Conservation (phyloP, 2,329 filamentous ascomycete species). For the Clonostachys sp. region DNA sequence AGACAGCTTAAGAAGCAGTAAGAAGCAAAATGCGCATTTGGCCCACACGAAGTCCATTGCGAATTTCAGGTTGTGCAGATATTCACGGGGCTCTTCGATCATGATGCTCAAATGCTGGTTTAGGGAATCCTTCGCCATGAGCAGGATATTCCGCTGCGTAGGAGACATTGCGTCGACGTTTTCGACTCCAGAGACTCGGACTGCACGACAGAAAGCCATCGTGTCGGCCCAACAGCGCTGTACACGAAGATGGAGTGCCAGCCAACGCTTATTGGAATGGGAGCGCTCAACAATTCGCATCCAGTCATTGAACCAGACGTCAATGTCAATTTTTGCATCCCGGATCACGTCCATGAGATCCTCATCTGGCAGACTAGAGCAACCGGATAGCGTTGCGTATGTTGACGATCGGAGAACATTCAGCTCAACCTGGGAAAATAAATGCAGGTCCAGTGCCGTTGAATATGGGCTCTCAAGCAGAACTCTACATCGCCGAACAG, state of each 20-base stretch:
- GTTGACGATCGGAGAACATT: constrained; percentile 23
- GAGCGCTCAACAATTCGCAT: constrained; percentile 14
- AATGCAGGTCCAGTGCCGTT: constrained; percentile 41
- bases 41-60: constrained; percentile 56
- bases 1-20: constrained; percentile 47
- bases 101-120: constrained; percentile 44
- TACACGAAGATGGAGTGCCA: constrained; percentile 40
- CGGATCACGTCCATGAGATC: constrained; percentile 32
- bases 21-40: constrained; percentile 52
- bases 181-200: constrained; percentile 27
- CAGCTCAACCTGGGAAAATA: constrained; percentile 46
- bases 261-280: constrained; percentile 21
- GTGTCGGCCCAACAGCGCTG: constrained; percentile 50
- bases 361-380: constrained; percentile 17
- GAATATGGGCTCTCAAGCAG: constrained; percentile 34
- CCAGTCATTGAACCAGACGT: constrained; percentile 39
- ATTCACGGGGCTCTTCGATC: constrained; percentile 34
- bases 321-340: constrained; percentile 39
- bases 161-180: constrained; percentile 37
- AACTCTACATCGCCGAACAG: constrained; percentile 37
- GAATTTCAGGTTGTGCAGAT: constrained; percentile 45
- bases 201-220: constrained; percentile 44
- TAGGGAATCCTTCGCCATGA: constrained; percentile 44
- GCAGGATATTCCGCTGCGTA: constrained; percentile 38
- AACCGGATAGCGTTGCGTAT: constrained; percentile 22